A percentile compares a stretch with the other conserved stretches of the same genome.
Conservation (phyloP, 768 basidiomycete species). For the Russula brevipes region DNA sequence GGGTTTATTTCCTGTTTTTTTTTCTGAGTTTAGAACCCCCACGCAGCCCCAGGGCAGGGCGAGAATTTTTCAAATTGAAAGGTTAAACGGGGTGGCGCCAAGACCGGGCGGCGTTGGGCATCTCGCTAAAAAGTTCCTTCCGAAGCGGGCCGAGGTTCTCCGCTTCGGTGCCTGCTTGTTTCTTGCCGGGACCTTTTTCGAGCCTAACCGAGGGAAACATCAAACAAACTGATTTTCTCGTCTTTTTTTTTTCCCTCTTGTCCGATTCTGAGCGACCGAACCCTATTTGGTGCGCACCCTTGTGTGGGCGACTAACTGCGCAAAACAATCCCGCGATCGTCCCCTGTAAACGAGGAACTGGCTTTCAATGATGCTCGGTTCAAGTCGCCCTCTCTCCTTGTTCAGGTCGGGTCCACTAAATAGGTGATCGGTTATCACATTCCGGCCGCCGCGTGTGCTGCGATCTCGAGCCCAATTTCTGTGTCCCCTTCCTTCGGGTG, state of each 20-base stretch:
- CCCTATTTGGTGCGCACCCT: conserved; percentile 17
- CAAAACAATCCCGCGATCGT: conserved; percentile 10
- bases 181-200: conserved; percentile 7
- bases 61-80: conserved; percentile 9
- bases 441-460: conserved; percentile 11
- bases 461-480: conserved; percentile 16
- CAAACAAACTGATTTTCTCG: conserved; percentile 17
- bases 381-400: not conserved
- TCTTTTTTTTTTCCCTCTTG: not conserved
- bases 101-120: conserved; percentile 12
- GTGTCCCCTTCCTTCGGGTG: conserved; percentile 7
- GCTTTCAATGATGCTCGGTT: not conserved
- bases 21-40: not conserved
- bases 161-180: conserved; percentile 24
- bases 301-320: conserved; percentile 9
- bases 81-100: conserved; percentile 19
- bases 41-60: not conserved
- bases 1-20: not conserved
- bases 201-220: conserved; percentile 18
- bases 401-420: conserved; percentile 1
- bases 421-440: conserved; percentile 16
- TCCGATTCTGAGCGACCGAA: conserved; percentile 8
- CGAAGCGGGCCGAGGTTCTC: conserved; percentile 22
- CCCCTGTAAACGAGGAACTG: not conserved
- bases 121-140: conserved; percentile 16